A percentile compares a stretch with the other conserved stretches of the same genome.
Conservation (phyloP, 73 alveolate species). For the Urostyla sp. region DNA sequence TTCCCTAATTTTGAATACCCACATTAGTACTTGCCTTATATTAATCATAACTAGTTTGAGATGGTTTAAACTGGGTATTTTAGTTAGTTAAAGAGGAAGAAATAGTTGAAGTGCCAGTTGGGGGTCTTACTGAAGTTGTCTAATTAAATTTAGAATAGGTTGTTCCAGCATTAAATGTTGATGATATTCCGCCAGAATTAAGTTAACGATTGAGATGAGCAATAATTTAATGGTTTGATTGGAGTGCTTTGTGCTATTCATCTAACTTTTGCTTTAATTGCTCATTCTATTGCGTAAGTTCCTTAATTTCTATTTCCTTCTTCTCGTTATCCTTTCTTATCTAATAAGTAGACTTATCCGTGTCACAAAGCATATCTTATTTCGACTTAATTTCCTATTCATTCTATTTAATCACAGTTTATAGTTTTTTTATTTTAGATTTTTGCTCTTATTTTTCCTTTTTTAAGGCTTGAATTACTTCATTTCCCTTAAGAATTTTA, state of each 20-base stretch:
- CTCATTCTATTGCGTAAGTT: background rate
- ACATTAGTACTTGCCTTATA: background rate
- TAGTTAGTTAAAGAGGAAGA: background rate
- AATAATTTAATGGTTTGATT: constrained; percentile 22
- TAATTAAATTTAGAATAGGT: background rate
- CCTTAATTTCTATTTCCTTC: constrained; percentile 41
- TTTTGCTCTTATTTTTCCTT: constrained; percentile 43
- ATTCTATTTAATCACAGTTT: constrained; percentile 57
- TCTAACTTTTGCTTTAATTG: constrained; percentile 52
- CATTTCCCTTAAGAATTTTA: constrained; percentile 43
- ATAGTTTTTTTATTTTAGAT: constrained; percentile 29
- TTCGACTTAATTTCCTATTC: constrained; percentile 54
- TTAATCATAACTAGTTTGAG: constrained; percentile 20
- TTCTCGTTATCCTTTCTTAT: constrained; percentile 52
- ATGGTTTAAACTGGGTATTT: constrained; percentile 7
- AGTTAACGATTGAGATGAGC: constrained; percentile 35
- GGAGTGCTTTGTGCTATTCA: constrained; percentile 27
- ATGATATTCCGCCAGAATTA: constrained; percentile 37
- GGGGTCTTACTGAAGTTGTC: background rate
- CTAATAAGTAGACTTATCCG: constrained; percentile 17
- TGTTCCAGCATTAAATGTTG: background rate
- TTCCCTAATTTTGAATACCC: background rate
- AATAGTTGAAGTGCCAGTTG: background rate
- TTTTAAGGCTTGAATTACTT: constrained; percentile 31
- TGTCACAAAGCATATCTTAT: constrained; percentile 37